Base-by-base conservation (phyloP, 169 alveolate genomes). In the Eimeria tenella region DNA sequence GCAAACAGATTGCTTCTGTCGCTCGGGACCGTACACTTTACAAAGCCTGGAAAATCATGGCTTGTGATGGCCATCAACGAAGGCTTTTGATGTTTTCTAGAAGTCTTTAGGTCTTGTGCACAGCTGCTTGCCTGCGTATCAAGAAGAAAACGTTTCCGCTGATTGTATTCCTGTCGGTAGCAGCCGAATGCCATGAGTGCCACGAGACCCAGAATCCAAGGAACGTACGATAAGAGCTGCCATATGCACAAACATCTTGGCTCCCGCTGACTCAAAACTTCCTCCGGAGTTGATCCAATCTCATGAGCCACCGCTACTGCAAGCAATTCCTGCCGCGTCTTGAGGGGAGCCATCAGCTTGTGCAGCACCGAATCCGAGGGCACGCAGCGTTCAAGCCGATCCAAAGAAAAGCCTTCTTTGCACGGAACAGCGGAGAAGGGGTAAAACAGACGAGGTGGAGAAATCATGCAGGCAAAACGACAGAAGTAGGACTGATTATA, bases 141-240 rank as follows among this genome's bases (percentile, higher is more conserved):
- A 15, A 97, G 94, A 25, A 84, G 77, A 82, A 91, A 98, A 90
- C 96, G 96, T 77, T 96, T 96, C 81, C 99, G 94, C 87, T 95
- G 96, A 74, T 97, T 95, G 94, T 96, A 96, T 88, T 97, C 99
- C 56, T 96, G 93, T 74, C 98, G 96, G 84, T 97, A 97, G 5
- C 99, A 98, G n/a, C 97, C 96, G 71, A 93, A 82, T 15, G 86
- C 95, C 68, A 90, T 55, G 25, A 93, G 73, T 7, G 93, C 71
- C 81, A 53, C 74, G 15, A 93, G 71, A 49, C 93, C 95, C 62
- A 93, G 50, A 31, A 88, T 55, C 74, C 75, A 63, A 23, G 94
- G 94, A 4, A 73, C 31, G 75, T 71, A 88, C 4, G 94, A 23
- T 21, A 88, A 25, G 50, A 88, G 86, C 58, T 71, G 77, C 94